Evolutionary conservation across 768 basidiomycete genomes (phyloP).

Genomic region (Guyanaporus albipodus): DNA sequence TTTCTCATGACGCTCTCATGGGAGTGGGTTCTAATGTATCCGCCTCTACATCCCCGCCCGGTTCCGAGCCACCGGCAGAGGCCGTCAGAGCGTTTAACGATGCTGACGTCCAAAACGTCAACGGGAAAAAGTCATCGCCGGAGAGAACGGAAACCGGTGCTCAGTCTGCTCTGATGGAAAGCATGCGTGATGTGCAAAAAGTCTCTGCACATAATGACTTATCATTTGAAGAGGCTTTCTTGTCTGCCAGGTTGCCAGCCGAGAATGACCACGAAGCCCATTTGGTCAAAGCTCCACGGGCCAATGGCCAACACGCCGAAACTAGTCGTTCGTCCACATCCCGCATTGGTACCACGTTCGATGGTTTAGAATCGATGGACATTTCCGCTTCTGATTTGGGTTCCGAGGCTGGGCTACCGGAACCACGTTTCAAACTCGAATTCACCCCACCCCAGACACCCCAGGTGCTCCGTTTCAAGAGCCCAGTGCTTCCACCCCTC

Average conservation of each 20-base stretch:
- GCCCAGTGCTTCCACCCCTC: slow-evolving; percentile 10
- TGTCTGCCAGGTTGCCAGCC: background rate
- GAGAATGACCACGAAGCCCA: background rate
- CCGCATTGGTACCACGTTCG: background rate
- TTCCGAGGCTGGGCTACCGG: background rate
- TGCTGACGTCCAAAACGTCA: background rate
- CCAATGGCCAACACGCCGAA: background rate
- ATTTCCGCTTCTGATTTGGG: background rate
- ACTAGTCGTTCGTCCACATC: background rate
- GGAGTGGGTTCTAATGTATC: background rate
- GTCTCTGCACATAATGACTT: background rate
- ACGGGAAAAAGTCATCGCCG: background rate
- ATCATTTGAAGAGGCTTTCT: background rate
- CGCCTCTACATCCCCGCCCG: background rate
- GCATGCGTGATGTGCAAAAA: background rate
- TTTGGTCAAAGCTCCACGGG: background rate
- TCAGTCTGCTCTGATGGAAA: background rate
- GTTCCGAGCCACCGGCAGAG: background rate
- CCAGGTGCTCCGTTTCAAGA: background rate
- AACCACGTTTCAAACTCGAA: background rate
- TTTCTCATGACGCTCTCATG: slow-evolving; percentile 1
- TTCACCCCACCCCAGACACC: slow-evolving; percentile 1
- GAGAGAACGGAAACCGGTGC: background rate
- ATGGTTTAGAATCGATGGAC: slow-evolving; percentile 4
- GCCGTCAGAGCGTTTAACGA: background rate